Percentiles rank a stretch among this genome's conserved stretches.
Conservation (phyloP, 345 rosid species). For the Salix suchowensis region DNA sequence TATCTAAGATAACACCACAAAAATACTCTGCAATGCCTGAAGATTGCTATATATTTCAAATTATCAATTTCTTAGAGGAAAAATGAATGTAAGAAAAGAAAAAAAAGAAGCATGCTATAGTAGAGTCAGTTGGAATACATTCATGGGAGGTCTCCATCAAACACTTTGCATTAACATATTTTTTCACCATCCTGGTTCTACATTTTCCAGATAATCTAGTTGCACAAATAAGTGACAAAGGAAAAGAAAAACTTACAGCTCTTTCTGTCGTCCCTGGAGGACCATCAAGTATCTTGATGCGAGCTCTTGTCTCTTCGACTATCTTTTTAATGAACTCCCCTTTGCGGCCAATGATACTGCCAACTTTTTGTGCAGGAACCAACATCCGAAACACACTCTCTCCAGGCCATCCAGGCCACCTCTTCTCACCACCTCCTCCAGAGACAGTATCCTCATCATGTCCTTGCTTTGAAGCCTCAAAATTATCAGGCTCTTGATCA, state of each 20-base stretch:
- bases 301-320: constrained; percentile 97
- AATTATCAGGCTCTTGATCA: constrained; percentile 13
- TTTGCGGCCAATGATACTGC: constrained; percentile 96
- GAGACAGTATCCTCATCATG: constrained; percentile 10
- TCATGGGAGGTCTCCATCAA: not conserved
- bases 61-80: not conserved
- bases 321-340: constrained; percentile 96
- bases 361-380: constrained; percentile 98
- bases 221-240: constrained; percentile 3
- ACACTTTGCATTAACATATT: constrained; percentile 2
- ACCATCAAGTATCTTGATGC: constrained; percentile 96
- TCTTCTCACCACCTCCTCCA: constrained; percentile 64
- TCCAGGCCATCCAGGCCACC: constrained; percentile 99
- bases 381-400: constrained; percentile 96
- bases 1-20: not conserved
- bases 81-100: not conserved
- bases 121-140: not conserved
- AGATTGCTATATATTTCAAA: not conserved
- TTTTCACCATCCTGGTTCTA: constrained; percentile 5
- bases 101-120: not conserved
- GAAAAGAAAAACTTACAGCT: constrained; percentile 69
- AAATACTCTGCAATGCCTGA: not conserved
- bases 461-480: constrained; percentile 16
- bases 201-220: not conserved
- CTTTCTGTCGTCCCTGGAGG: constrained; percentile 99